phyloP scores from a whole-genome alignment of 2,329 filamentous ascomycete genomes.

The Elsinoe ampelina region DNA sequence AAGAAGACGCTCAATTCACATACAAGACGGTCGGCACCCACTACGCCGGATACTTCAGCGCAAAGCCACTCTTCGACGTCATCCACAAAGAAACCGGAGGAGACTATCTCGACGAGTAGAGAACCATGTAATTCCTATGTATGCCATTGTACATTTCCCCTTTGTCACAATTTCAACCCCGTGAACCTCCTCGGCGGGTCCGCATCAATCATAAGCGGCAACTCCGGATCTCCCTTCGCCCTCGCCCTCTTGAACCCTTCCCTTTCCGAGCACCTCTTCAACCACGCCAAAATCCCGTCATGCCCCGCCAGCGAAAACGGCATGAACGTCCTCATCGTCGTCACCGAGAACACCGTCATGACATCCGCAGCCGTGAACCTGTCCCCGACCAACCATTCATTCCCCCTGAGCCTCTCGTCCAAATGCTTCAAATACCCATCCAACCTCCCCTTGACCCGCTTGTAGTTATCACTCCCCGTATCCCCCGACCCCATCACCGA shows the following conservation, averaged over 20 bases:
- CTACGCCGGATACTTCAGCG: slow-evolving; percentile 59
- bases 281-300: slow-evolving; percentile 22
- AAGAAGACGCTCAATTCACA: slow-evolving; percentile 60
- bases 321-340: slow-evolving; percentile 50
- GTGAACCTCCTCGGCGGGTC: slow-evolving; percentile 26
- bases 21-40: slow-evolving; percentile 55
- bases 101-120: slow-evolving; percentile 38
- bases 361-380: slow-evolving; percentile 58
- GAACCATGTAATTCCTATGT: background rate
- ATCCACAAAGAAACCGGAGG: slow-evolving; percentile 52
- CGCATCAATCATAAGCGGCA: slow-evolving; percentile 21
- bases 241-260: slow-evolving; percentile 25
- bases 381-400: slow-evolving; percentile 49
- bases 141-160: background rate
- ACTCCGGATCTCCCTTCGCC: slow-evolving; percentile 26
- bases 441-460: slow-evolving; percentile 29
- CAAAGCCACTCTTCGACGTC: slow-evolving; percentile 62
- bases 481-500: slow-evolving; percentile 17
- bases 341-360: slow-evolving; percentile 53
- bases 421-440: slow-evolving; percentile 35
- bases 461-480: slow-evolving; percentile 23
- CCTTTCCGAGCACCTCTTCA: slow-evolving; percentile 22
- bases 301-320: slow-evolving; percentile 24
- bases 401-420: slow-evolving; percentile 40
- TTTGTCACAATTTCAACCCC: background rate